These are phyloP conservation scores for Macrophomina pseudophaseolina DNA, from an alignment of 2,329 filamentous ascomycete genomes.

Conservation along the genomic window DNA sequence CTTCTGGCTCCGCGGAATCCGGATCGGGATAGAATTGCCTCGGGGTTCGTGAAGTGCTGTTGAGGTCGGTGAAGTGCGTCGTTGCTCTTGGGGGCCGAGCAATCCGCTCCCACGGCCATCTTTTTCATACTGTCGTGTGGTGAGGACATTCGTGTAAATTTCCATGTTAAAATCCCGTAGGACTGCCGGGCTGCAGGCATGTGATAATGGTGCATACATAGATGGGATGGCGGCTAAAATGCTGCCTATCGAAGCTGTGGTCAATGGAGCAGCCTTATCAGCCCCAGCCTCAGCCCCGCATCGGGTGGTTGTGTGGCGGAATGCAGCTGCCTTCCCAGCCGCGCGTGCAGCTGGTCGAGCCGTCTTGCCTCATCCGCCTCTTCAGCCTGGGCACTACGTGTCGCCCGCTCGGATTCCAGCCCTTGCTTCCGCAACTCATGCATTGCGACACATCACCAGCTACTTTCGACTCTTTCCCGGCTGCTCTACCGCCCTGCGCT, in stretches of 20 bases:
- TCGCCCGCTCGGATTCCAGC: neutral
- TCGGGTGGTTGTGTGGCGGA: neutral
- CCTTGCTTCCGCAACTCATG: neutral
- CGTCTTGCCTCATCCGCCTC: neutral
- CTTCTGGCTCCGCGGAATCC: too few species aligned
- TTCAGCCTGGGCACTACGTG: neutral
- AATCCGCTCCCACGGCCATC: neutral
- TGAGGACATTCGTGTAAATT: neutral
- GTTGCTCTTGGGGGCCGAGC: too few species aligned
- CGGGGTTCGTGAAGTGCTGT: too few species aligned
- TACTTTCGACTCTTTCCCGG: neutral
- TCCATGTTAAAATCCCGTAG: neutral
- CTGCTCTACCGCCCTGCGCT: neutral
- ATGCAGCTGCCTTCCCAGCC: constrained; percentile 7
- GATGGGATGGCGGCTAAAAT: neutral
- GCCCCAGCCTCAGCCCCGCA: constrained; percentile 2
- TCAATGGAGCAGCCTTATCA: constrained; percentile 1
- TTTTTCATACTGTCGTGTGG: neutral
- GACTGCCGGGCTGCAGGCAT: neutral
- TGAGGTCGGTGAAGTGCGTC: too few species aligned
- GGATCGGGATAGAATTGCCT: too few species aligned
- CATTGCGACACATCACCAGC: neutral
- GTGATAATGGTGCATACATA: neutral
- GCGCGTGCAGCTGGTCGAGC: neutral
- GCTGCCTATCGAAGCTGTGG: neutral